Base-by-base conservation (phyloP, 2,329 filamentous ascomycete genomes). In the Xylaria arbuscula region DNA sequence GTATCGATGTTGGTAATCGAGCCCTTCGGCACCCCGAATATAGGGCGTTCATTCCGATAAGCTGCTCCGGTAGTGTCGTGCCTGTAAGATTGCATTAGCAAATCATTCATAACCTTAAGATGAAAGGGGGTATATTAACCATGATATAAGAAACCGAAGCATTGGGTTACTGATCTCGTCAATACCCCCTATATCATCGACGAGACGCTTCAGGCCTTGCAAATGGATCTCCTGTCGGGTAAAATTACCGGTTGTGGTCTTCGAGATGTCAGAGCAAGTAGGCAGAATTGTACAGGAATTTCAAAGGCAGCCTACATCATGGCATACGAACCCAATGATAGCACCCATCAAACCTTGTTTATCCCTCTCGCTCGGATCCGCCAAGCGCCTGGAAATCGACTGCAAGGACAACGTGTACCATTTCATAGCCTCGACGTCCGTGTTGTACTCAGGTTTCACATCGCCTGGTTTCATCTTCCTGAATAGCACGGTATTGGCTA, bases 71-170 rank as follows among this genome's bases (percentile, higher is more conserved):
- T 55, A n/a, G 76, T 64, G 60, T 77, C 75, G 47, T 72, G 67
- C 76, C 76, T 77, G n/a, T 61, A 28, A 13, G 19, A 3, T 6
- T 5, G 8, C 62, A 1, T 71, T 47, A 60, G 36, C 28, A 40
- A 32, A 11, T 45, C 28, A n/a, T 11, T 11, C 22, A n/a, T 13
- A 17, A 24, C 1, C 13, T 13, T 10, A 5, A 6, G 13, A 17
- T 10, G 17, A 28, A 38, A 3, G 34, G 19, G 34, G 34, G 40
- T 22, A 10, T 19, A 65, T 66, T 58, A 56, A 76, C 76, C 76
- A 77, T 45, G 72, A 74, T 68, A 77, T 76, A 65, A 76, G 75
- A 6, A 76, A 42, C 15, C 72, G 69, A 13, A 77, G 42, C 22
- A 74, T 64, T 0, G 75, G 74, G 28, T 70, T 73, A 9, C 45